These are phyloP conservation scores for Phytophthora citrophthora DNA, from an alignment of 352 stramenopile genomes.

Conservation along the genomic window DNA sequence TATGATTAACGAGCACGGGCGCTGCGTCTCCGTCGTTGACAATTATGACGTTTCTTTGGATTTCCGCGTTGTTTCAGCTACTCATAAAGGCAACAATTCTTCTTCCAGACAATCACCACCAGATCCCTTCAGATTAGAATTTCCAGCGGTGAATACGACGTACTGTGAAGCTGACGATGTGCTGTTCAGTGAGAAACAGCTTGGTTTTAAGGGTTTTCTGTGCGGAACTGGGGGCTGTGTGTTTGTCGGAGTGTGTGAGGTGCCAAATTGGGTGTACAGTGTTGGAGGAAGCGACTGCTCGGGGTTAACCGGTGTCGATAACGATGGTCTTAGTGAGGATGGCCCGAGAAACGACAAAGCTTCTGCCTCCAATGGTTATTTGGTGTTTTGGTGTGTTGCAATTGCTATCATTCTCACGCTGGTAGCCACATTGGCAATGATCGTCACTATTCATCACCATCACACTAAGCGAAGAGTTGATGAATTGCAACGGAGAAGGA, in stretches of 20 bases:
- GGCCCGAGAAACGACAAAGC: background rate
- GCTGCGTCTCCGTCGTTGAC: constrained; percentile 29
- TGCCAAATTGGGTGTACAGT: constrained; percentile 15
- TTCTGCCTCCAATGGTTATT: constrained; percentile 9
- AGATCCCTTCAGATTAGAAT: constrained; percentile 20
- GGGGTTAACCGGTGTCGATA: background rate
- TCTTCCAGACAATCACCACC: too few species aligned
- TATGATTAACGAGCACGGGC: constrained; percentile 34
- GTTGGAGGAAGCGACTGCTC: constrained; percentile 39
- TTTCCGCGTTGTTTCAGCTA: constrained; percentile 22
- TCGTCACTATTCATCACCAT: constrained; percentile 27
- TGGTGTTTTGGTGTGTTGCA: constrained; percentile 36
- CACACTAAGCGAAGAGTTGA: constrained; percentile 19
- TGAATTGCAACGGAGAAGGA: constrained; percentile 15
- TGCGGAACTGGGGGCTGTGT: constrained; percentile 37
- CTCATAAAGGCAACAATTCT: background rate
- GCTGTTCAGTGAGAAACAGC: constrained; percentile 6
- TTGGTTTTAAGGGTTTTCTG: constrained; percentile 21
- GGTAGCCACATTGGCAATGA: constrained; percentile 24
- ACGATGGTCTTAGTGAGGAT: background rate
- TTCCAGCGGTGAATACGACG: constrained; percentile 40
- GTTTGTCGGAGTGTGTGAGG: constrained; percentile 39
- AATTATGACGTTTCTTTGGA: constrained; percentile 39
- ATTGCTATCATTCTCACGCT: constrained; percentile 33
- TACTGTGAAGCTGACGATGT: constrained; percentile 47